Evolutionary conservation across 345 rosid genomes (phyloP).

Genomic region (Schrenkiella parvula): DNA sequence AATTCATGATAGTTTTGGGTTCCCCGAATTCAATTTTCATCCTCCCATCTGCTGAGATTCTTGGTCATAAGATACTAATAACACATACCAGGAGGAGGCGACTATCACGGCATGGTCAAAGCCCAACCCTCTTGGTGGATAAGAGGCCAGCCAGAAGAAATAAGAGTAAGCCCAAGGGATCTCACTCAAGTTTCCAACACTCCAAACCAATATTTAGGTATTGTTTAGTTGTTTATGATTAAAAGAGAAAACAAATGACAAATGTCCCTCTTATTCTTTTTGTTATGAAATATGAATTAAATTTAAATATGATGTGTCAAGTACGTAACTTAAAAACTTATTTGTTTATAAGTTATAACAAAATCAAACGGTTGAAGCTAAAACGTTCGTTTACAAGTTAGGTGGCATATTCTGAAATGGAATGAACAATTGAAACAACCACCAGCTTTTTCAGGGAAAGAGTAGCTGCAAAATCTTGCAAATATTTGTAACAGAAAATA

Average conservation of each 20-base stretch:
- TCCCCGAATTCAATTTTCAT: not conserved
- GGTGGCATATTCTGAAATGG: not conserved
- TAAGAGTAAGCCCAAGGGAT: not conserved
- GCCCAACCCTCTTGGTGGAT: not conserved
- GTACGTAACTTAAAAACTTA: not conserved
- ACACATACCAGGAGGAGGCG: not conserved
- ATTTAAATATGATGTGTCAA: not conserved
- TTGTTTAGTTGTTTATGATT: not conserved
- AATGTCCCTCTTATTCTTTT: not conserved
- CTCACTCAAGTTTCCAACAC: not conserved
- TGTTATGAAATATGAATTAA: too few species aligned
- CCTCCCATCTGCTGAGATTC: not conserved
- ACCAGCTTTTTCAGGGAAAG: not conserved
- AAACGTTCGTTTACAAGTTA: conserved; percentile 4
- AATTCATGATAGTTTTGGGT: conserved; percentile 1
- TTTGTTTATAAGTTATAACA: not conserved
- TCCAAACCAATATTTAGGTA: not conserved
- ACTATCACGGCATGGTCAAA: not conserved
- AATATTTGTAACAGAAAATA: not conserved
- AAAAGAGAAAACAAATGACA: not conserved
- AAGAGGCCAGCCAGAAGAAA: not conserved
- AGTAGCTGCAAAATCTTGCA: conserved; percentile 12
- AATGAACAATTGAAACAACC: conserved; percentile 9
- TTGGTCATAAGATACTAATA: not conserved
- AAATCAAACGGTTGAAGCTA: not conserved